Conservation (phyloP, 1,139 yeast genomes). For the Ashbya aceris region DNA sequence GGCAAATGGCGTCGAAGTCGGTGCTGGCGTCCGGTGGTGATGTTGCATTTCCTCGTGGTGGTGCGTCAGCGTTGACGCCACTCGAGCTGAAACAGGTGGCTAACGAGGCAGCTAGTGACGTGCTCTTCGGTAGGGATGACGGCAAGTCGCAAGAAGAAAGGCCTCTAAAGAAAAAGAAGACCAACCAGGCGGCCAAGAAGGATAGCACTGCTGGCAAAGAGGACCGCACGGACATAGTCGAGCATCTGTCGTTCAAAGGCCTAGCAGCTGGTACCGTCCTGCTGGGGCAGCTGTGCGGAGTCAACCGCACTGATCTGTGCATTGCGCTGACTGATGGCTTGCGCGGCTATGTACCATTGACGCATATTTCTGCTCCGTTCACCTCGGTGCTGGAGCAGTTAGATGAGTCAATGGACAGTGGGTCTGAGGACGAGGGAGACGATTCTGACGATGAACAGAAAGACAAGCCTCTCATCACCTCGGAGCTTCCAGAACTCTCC, state of each 20-base stretch:
- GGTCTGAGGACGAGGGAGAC: slow-evolving; percentile 28
- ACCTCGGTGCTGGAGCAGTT: slow-evolving; percentile 47
- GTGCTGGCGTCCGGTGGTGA: slow-evolving; percentile 32
- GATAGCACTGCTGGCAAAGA: slow-evolving; percentile 21
- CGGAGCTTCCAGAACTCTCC: slow-evolving; percentile 46
- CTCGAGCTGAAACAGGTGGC: slow-evolving; percentile 88
- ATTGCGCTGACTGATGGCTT: slow-evolving; percentile 77
- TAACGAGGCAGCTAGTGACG: slow-evolving; percentile 86
- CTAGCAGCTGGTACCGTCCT: slow-evolving; percentile 63
- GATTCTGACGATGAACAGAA: slow-evolving; percentile 31
- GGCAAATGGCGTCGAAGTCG: slow-evolving; percentile 26
- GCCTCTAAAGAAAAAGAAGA: slow-evolving; percentile 34
- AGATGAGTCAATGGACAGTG: slow-evolving; percentile 37
- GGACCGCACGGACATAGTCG: slow-evolving; percentile 37
- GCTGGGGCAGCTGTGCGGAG: slow-evolving; percentile 62
- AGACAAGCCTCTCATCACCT: slow-evolving; percentile 25
- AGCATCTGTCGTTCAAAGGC: slow-evolving; percentile 50
- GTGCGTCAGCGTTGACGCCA: slow-evolving; percentile 75
- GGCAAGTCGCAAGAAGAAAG: slow-evolving; percentile 22
- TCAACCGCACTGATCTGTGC: slow-evolving; percentile 55
- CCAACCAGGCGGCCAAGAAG: slow-evolving; percentile 15
- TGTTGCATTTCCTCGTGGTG: slow-evolving; percentile 92
- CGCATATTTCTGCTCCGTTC: slow-evolving; percentile 60
- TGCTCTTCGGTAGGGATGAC: slow-evolving; percentile 46
- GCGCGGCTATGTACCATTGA: slow-evolving; percentile 70